A percentile compares a stretch with the other conserved stretches of the same genome.
Evolutionary conservation across 495 filamentous ascomycete species (phyloP).

Genomic region (Penicillium argentinense): DNA sequence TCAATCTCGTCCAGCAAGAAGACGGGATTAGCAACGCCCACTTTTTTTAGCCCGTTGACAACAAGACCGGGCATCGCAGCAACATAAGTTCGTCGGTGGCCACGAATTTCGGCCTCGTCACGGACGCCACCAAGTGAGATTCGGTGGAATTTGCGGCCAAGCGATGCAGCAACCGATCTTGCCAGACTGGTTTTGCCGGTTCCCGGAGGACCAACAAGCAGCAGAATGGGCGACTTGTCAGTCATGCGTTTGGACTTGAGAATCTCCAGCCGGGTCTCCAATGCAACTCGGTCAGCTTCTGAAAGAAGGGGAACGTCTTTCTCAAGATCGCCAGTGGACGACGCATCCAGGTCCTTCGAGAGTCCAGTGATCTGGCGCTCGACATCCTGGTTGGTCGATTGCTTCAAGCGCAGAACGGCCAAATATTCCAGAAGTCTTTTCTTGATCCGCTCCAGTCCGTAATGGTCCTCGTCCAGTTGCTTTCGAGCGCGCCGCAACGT

Average conservation of each 20-base stretch:
- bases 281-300: conserved; percentile 45
- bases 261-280: conserved; percentile 62
- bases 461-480: conserved; percentile 95
- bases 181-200: conserved; percentile 96
- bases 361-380: conserved; percentile 71
- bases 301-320: conserved; percentile 33
- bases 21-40: conserved; percentile 93
- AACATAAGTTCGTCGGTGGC: conserved; percentile 95
- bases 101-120: conserved; percentile 96
- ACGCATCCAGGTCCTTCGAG: conserved; percentile 55
- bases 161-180: conserved; percentile 85
- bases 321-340: conserved; percentile 44
- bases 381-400: conserved; percentile 76
- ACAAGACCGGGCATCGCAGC: conserved; percentile 97
- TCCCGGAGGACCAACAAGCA: conserved; percentile 92
- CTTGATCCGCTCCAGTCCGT: conserved; percentile 96
- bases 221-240: conserved; percentile 93
- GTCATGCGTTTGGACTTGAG: conserved; percentile 74
- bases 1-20: conserved; percentile 98
- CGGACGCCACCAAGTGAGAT: conserved; percentile 95
- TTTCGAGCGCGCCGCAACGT: conserved; percentile 78
- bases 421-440: conserved; percentile 94
- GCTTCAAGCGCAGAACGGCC: conserved; percentile 91
- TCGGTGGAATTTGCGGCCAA: conserved; percentile 94
- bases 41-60: conserved; percentile 93